Evolutionary conservation across 176 grass and related monocot species (phyloP).

Genomic region (Rhynchospora pubera): DNA sequence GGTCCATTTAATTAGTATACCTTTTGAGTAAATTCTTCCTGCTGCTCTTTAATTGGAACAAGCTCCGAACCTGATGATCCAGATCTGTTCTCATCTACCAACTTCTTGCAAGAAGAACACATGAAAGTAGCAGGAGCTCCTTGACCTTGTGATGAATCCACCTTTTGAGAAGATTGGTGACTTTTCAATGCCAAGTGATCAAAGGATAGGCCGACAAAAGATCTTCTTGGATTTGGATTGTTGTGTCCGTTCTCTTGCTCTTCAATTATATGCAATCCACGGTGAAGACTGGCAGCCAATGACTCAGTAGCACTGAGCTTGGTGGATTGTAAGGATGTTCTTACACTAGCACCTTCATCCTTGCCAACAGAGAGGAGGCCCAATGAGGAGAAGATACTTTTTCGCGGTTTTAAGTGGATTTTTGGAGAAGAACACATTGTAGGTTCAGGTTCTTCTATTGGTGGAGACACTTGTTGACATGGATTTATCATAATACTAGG

Average conservation of each 20-base stretch:
- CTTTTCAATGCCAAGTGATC: slow-evolving; percentile 76
- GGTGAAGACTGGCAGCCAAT: slow-evolving; percentile 72
- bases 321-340: slow-evolving; percentile 67
- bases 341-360: slow-evolving; percentile 35
- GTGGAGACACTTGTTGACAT: slow-evolving; percentile 24
- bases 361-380: slow-evolving; percentile 19
- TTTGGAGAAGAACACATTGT: slow-evolving; percentile 87
- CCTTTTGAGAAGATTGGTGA: slow-evolving; percentile 40
- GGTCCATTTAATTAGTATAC: not conserved
- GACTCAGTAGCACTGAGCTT: slow-evolving; percentile 77
- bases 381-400: slow-evolving; percentile 40
- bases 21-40: not conserved
- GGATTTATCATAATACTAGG: slow-evolving; percentile 38
- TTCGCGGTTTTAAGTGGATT: slow-evolving; percentile 49
- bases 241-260: slow-evolving; percentile 57
- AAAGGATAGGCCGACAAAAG: slow-evolving; percentile 89
- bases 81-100: slow-evolving; percentile 26
- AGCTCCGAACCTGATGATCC: slow-evolving; percentile 40
- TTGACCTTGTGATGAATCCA: slow-evolving; percentile 23
- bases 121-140: slow-evolving; percentile 30
- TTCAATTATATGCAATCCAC: slow-evolving; percentile 90
- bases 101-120: slow-evolving; percentile 78
- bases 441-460: slow-evolving; percentile 67
- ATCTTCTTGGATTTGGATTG: slow-evolving; percentile 45
- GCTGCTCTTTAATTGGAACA: slow-evolving; percentile 20